Conservation (phyloP, 805 yeast species). For the Candida andamanensis region DNA sequence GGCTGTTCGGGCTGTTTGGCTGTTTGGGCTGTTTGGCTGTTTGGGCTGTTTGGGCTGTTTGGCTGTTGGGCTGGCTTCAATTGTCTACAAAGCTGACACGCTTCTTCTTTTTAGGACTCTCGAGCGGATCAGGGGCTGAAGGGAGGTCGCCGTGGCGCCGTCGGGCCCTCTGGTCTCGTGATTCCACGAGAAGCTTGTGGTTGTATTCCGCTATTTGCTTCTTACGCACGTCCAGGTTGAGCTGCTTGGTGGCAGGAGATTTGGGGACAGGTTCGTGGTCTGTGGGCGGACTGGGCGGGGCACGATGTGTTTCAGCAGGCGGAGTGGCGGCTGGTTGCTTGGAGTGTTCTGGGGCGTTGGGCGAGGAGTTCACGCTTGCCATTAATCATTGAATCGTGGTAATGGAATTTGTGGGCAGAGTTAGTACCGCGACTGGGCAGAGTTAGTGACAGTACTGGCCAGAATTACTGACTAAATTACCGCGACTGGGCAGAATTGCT, state of each 20-base stretch:
- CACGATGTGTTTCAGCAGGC: too few relatives aligned
- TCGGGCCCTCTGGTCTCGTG: slow-evolving; percentile 18
- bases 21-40: neutral
- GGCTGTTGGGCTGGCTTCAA: neutral
- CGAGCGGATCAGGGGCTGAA: slow-evolving; percentile 1
- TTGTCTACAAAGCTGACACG: slow-evolving; percentile 20
- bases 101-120: slow-evolving; percentile 18
- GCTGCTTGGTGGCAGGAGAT: slow-evolving; percentile 6
- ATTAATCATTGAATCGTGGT: too few relatives aligned
- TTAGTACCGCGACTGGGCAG: too few relatives aligned
- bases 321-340: too few relatives aligned
- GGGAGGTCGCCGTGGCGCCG: slow-evolving; percentile 5
- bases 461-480: too few relatives aligned
- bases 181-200: slow-evolving; percentile 19
- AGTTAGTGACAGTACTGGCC: too few relatives aligned
- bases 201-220: slow-evolving; percentile 25
- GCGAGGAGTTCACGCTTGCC: too few relatives aligned
- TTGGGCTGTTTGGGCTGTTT: neutral
- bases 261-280: neutral
- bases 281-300: neutral
- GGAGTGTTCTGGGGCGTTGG: too few relatives aligned
- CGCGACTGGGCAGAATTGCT: too few relatives aligned
- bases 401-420: too few relatives aligned
- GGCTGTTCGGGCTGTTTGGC: neutral
- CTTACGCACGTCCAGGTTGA: slow-evolving; percentile 12